Conservation (phyloP, 306 rosid genomes). For the Prosopis cineraria region DNA sequence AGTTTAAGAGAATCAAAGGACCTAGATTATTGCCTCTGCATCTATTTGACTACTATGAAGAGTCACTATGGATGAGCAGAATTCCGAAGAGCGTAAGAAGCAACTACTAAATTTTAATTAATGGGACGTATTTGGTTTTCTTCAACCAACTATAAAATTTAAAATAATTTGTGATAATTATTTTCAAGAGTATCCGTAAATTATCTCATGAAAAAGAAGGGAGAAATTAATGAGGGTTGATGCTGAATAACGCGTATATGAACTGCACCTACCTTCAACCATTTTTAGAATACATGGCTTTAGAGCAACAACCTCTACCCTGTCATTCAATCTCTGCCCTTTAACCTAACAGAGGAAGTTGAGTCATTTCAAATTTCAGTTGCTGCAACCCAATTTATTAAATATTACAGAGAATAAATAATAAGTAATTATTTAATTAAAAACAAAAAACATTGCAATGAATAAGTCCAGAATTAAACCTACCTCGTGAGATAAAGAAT, state of each 20-base stretch:
- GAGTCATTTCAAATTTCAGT: not conserved
- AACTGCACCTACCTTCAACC: slow-evolving; percentile 89
- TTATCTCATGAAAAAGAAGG: not conserved
- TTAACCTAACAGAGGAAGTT: slow-evolving; percentile 56
- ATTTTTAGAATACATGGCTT: slow-evolving; percentile 83
- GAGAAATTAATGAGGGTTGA: slow-evolving; percentile 13
- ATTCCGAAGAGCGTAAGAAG: not conserved
- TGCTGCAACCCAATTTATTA: not conserved
- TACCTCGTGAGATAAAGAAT: slow-evolving; percentile 88
- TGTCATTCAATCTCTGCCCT: slow-evolving; percentile 73
- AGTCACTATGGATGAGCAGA: not conserved
- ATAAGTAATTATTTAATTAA: not conserved
- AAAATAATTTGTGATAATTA: not conserved
- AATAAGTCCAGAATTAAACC: not conserved
- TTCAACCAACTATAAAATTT: not conserved
- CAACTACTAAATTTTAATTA: not conserved
- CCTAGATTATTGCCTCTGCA: not conserved
- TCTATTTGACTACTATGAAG: not conserved
- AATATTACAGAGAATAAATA: no score
- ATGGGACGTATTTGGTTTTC: not conserved
- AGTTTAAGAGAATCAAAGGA: not conserved
- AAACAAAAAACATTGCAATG: not conserved
- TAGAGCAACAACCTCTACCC: slow-evolving; percentile 63
- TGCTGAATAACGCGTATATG: slow-evolving; percentile 15
- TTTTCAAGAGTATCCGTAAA: not conserved